These are phyloP conservation scores for Globisporangium canariense DNA, from an alignment of 352 stramenopile species.

Conservation along the genomic window DNA sequence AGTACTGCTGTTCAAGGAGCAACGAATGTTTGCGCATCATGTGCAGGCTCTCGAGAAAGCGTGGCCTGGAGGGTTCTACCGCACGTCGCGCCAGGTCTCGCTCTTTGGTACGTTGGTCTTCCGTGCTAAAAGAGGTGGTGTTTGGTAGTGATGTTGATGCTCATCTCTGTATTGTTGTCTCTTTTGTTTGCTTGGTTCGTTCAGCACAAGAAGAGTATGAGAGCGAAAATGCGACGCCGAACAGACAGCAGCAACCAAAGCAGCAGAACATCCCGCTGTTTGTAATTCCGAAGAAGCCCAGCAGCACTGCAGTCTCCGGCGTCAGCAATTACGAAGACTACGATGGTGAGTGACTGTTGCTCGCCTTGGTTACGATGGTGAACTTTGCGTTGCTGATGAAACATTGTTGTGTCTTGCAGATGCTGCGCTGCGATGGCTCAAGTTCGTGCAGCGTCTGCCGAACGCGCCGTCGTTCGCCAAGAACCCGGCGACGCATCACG, in stretches of 20 bases:
- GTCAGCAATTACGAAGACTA: slow-evolving; percentile 28
- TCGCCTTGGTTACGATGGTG: slow-evolving; percentile 18
- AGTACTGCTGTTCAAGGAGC: slow-evolving; percentile 30
- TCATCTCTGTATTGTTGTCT: not conserved
- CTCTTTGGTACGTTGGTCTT: slow-evolving; percentile 1
- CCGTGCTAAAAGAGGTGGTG: not conserved
- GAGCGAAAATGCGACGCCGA: slow-evolving; percentile 14
- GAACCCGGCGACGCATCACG: slow-evolving; percentile 7
- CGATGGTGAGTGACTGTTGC: slow-evolving; percentile 28
- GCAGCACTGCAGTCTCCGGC: not conserved
- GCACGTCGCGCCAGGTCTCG: slow-evolving; percentile 6
- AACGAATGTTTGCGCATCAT: slow-evolving; percentile 32
- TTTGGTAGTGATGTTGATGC: not conserved
- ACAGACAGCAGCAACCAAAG: slow-evolving; percentile 4
- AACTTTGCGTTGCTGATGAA: not conserved
- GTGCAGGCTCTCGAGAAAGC: slow-evolving; percentile 31
- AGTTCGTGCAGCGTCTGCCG: slow-evolving; percentile 17
- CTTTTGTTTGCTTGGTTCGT: slow-evolving; percentile 17
- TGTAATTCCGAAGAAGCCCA: slow-evolving; percentile 10
- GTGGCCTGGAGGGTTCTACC: slow-evolving; percentile 27
- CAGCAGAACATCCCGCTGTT: slow-evolving; percentile 15
- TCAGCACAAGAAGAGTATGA: slow-evolving; percentile 17
- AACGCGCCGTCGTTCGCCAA: slow-evolving; percentile 23
- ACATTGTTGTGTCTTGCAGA: not conserved
- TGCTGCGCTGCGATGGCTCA: slow-evolving; percentile 12